These are phyloP conservation scores for Penicillium crustosum DNA, from an alignment of 2,329 filamentous ascomycete genomes.

Conservation along the genomic window DNA sequence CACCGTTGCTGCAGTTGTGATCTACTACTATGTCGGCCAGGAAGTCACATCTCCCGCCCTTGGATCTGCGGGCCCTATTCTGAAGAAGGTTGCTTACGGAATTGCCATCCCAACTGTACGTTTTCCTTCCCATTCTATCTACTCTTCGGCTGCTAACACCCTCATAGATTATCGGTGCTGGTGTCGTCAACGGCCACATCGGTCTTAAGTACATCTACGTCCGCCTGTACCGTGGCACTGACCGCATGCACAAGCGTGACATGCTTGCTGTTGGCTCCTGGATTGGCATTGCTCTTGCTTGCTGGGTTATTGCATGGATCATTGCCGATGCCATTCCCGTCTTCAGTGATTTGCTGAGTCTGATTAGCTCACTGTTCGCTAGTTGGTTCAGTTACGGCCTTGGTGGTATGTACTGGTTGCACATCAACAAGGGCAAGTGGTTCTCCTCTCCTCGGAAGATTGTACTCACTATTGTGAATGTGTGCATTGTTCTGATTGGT, in stretches of 20 bases:
- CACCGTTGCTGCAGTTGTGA: conserved; percentile 64
- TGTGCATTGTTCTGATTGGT: conserved; percentile 40
- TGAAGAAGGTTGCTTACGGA: conserved; percentile 66
- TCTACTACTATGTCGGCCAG: conserved; percentile 66
- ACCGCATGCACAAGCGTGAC: conserved; percentile 53
- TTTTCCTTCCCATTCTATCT: not conserved
- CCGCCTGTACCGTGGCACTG: conserved; percentile 60
- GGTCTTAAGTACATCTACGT: conserved; percentile 66
- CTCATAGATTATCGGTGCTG: conserved; percentile 61
- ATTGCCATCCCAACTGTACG: conserved; percentile 63
- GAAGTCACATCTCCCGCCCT: conserved; percentile 65
- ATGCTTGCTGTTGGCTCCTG: conserved; percentile 56
- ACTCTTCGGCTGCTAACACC: not conserved
- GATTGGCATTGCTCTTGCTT: conserved; percentile 54
- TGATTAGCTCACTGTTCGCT: conserved; percentile 47
- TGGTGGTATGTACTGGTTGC: conserved; percentile 49
- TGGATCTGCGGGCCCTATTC: conserved; percentile 56
- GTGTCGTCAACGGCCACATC: conserved; percentile 68
- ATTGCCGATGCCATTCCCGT: conserved; percentile 69
- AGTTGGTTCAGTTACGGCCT: conserved; percentile 37
- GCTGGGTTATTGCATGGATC: conserved; percentile 64
- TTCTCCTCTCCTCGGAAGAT: conserved; percentile 48
- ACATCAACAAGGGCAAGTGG: conserved; percentile 47
- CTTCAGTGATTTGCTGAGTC: conserved; percentile 64
- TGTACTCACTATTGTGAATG: conserved; percentile 47